phyloP scores from a whole-genome alignment of 352 stramenopile species.

The Globisporangium okanoganense region DNA sequence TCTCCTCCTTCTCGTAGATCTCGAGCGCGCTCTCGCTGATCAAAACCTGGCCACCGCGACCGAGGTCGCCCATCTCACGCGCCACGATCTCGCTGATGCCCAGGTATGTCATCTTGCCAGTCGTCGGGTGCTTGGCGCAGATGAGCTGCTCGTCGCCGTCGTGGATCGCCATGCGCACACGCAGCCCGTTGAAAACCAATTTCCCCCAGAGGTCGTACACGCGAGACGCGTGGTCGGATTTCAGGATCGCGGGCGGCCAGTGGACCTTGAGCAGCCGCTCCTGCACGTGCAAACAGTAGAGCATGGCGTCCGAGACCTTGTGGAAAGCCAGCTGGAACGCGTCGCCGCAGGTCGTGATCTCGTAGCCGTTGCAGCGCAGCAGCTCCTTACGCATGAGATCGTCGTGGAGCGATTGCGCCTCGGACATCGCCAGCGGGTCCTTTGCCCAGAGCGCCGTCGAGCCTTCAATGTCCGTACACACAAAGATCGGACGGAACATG shows the following conservation, averaged over 20 bases:
- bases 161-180: constrained; percentile 80
- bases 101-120: constrained; percentile 74
- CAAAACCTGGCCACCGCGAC: constrained; percentile 63
- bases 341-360: constrained; percentile 77
- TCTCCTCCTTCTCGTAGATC: constrained; percentile 39
- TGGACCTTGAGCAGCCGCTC: constrained; percentile 52
- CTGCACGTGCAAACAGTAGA: constrained; percentile 62
- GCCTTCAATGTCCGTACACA: constrained; percentile 82
- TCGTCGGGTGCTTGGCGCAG: constrained; percentile 63
- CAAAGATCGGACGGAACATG: constrained; percentile 53
- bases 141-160: constrained; percentile 60
- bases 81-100: constrained; percentile 65
- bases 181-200: constrained; percentile 62
- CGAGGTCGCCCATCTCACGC: constrained; percentile 61
- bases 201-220: constrained; percentile 54
- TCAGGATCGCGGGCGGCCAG: constrained; percentile 48
- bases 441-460: constrained; percentile 66
- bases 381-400: constrained; percentile 58
- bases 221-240: constrained; percentile 35
- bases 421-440: constrained; percentile 42
- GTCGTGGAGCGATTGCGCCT: constrained; percentile 72
- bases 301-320: constrained; percentile 54
- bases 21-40: constrained; percentile 51
- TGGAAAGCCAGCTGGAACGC: constrained; percentile 83
- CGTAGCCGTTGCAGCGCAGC: constrained; percentile 57